Conservation (phyloP, 768 basidiomycete species). For the Mycena alexandri region DNA sequence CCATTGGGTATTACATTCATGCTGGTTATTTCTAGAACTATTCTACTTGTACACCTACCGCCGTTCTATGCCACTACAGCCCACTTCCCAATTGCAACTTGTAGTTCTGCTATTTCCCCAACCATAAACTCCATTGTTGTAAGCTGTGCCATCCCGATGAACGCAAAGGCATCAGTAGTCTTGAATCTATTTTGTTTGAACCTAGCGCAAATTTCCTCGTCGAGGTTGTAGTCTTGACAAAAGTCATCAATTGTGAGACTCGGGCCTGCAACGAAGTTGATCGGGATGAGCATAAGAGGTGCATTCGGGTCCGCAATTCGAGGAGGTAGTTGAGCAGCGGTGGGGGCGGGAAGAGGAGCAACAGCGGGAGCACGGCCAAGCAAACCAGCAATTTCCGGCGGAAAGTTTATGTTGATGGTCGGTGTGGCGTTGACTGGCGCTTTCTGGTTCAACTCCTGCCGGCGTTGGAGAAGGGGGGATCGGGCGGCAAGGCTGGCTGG, state of each 20-base stretch:
- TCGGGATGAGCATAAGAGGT: neutral
- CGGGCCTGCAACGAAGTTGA: neutral
- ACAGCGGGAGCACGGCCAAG: neutral
- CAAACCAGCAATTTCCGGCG: neutral
- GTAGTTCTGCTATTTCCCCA: conserved; percentile 15
- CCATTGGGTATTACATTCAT: conserved; percentile 12
- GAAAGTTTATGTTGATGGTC: conserved; percentile 9
- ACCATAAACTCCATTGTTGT: conserved; percentile 38
- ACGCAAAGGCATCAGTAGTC: conserved; percentile 33
- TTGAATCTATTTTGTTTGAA: conserved; percentile 28
- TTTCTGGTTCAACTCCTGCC: neutral
- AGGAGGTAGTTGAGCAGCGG: too few species aligned
- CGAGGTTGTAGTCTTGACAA: neutral
- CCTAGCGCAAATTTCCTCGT: neutral
- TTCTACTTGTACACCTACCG: neutral
- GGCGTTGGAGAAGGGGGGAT: neutral
- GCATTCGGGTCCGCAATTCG: too few species aligned
- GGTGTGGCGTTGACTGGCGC: neutral
- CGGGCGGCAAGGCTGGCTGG: neutral
- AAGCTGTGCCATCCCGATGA: conserved; percentile 32
- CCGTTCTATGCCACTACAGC: neutral
- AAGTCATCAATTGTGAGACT: neutral
- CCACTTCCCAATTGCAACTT: conserved; percentile 1
- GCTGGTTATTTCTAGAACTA: conserved; percentile 20
- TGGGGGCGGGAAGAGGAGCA: too few species aligned